Percentiles rank a stretch among this genome's conserved stretches.
phyloP scores from a whole-genome alignment of 768 basidiomycete species.

The Suillus bovinus region DNA sequence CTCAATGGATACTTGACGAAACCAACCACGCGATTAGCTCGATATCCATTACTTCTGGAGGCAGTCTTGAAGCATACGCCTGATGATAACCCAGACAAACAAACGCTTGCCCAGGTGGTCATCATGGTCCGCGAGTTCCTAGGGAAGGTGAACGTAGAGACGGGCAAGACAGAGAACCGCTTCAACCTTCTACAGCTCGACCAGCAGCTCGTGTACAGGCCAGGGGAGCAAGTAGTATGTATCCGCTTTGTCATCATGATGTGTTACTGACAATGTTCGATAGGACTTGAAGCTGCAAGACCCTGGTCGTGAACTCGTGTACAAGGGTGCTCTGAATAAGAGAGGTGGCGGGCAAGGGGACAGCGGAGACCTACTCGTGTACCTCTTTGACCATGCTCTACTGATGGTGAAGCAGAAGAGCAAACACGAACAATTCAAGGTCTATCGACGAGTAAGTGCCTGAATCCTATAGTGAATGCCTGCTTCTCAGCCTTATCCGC shows the following conservation, averaged over 20 bases:
- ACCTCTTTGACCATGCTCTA: constrained; percentile 95
- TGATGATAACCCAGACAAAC: constrained; percentile 87
- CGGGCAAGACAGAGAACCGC: constrained; percentile 93
- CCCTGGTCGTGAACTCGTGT: constrained; percentile 87
- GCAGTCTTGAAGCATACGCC: constrained; percentile 92
- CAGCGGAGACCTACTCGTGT: constrained; percentile 89
- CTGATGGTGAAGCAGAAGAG: constrained; percentile 94
- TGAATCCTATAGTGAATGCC: background rate
- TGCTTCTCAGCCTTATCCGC: constrained; percentile 11
- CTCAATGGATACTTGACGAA: constrained; percentile 98
- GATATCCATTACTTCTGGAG: constrained; percentile 91
- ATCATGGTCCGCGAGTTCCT: constrained; percentile 80
- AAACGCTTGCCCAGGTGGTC: constrained; percentile 73
- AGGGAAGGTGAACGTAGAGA: constrained; percentile 86
- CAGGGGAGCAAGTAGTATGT: constrained; percentile 85
- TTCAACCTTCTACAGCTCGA: constrained; percentile 95
- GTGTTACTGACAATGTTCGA: background rate
- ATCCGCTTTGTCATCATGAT: background rate
- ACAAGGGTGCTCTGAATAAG: constrained; percentile 88
- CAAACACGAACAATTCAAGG: constrained; percentile 89
- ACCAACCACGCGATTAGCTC: constrained; percentile 95
- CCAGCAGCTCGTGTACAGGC: constrained; percentile 86
- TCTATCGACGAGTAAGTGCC: constrained; percentile 82
- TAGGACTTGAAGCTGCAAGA: constrained; percentile 87
- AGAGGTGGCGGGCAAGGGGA: constrained; percentile 69